phyloP scores from a whole-genome alignment of 2,329 filamentous ascomycete species.

The Botryotinia globosa region DNA sequence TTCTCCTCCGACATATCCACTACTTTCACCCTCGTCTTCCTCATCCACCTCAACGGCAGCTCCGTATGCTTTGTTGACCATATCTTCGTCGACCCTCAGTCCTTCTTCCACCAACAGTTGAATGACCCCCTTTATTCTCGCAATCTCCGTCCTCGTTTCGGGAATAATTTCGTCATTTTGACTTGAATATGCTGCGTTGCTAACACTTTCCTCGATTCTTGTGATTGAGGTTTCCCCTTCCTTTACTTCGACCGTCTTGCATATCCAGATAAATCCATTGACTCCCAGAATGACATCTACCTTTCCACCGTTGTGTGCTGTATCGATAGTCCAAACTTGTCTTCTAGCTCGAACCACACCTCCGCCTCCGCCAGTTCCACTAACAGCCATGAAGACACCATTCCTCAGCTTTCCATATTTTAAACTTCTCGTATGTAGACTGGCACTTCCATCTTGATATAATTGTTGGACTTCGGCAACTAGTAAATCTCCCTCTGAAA shows the following conservation, averaged over 20 bases:
- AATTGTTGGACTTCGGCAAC: conserved; percentile 93
- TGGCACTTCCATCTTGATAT: conserved; percentile 79
- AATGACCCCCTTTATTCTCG: conserved; percentile 77
- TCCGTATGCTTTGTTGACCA: conserved; percentile 77
- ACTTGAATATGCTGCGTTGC: conserved; percentile 84
- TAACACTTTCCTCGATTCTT: conserved; percentile 82
- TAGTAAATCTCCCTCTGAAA: conserved; percentile 88
- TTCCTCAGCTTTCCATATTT: conserved; percentile 96
- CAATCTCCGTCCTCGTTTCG: conserved; percentile 82
- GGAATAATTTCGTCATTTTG: conserved; percentile 84
- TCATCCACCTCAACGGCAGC: conserved; percentile 72
- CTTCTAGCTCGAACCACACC: conserved; percentile 81
- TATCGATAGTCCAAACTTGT: conserved; percentile 82
- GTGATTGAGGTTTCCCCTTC: conserved; percentile 59
- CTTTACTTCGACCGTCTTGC: conserved; percentile 72
- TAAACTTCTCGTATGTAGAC: conserved; percentile 82
- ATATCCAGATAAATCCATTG: conserved; percentile 96
- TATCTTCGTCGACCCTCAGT: conserved; percentile 84
- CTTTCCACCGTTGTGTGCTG: conserved; percentile 54
- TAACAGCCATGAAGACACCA: conserved; percentile 81
- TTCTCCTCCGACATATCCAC: conserved; percentile 56
- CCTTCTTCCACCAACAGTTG: conserved; percentile 78
- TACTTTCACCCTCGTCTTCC: conserved; percentile 54
- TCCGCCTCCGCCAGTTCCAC: conserved; percentile 72
- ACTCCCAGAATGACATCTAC: conserved; percentile 89